Evolutionary conservation across 257 asterid species (phyloP), one percentile per base, ranked within the genome.

Genomic region (Lycium ferocissimum): DNA sequence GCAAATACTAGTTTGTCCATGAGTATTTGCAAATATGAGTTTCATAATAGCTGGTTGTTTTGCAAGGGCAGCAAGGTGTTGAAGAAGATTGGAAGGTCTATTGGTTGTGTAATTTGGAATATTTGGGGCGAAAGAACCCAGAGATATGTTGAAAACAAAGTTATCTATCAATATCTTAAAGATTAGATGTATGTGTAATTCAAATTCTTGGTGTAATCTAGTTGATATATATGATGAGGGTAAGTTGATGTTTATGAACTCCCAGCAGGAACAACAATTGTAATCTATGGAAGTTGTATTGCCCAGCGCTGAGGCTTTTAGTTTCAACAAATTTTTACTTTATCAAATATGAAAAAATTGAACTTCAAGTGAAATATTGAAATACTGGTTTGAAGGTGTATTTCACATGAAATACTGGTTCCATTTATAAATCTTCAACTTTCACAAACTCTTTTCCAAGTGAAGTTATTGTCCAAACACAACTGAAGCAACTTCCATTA

Each of bases 31-130:
- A 67, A 14, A 37, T 10, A 67, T 67, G 51, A 67, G 37, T 37
- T 37, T 67, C 49, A 37, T 66, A 66, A 66, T 66, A 66, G 47
- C 75, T 35, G 47, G 75, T 66, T 66, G 75, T 13, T 66, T n/a
- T 2, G 47, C 47, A 66, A 20, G 12, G 75, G 75, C 20, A 33
- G 47, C 47, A 35, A 66, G 45, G 0, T 13, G 6, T 66, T 35
- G 75, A 35, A 67, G 37, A 0, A 67, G 75, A 67, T 67, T 67
- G 22, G 75, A 1, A 37, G 49, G 20, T 14, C 43, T 37, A 20
- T 67, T 67, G 49, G 75, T 14, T 67, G 49, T 67, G 75, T 37
- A 35, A 26, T 65, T 7, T 67, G 49, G 22, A 14, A 67, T 67
- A 35, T 67, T 67, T 35, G 12, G 49, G 37, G 20, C 33, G n/a